These are phyloP conservation scores for Neofusicoccum laricinum DNA, from an alignment of 2,329 filamentous ascomycete species.

Conservation along the genomic window DNA sequence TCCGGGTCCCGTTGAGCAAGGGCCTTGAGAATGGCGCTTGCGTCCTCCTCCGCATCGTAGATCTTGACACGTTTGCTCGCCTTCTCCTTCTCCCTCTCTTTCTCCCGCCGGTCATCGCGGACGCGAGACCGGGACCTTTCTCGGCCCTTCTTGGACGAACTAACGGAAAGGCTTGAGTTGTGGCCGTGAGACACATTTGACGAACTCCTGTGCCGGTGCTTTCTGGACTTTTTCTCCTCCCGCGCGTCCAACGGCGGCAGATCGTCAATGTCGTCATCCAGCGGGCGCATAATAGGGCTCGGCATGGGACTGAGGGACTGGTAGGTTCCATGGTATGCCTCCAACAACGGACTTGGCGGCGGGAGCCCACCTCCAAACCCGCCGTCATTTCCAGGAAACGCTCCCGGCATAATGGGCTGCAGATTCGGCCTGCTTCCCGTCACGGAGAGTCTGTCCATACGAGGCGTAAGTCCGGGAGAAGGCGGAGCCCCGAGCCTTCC, in stretches of 20 bases:
- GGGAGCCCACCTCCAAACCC: constrained; percentile 43
- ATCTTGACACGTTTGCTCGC: constrained; percentile 62
- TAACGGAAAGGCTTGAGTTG: constrained; percentile 32
- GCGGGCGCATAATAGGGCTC: constrained; percentile 65
- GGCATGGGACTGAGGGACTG: constrained; percentile 95
- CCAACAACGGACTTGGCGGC: constrained; percentile 79
- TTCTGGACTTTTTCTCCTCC: constrained; percentile 13
- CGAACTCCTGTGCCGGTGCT: constrained; percentile 16
- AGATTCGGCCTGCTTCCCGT: constrained; percentile 44
- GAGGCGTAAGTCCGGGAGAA: constrained; percentile 33
- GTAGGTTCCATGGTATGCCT: constrained; percentile 91
- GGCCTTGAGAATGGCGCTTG: constrained; percentile 70
- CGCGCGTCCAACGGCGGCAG: constrained; percentile 33
- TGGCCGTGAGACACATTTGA: constrained; percentile 28
- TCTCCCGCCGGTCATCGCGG: constrained; percentile 30
- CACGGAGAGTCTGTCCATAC: constrained; percentile 48
- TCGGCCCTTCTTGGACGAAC: constrained; percentile 29
- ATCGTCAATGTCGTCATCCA: constrained; percentile 50
- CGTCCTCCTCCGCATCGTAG: constrained; percentile 80
- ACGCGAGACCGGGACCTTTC: constrained; percentile 20
- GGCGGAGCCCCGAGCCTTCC: constrained; percentile 29
- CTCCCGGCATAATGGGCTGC: constrained; percentile 34
- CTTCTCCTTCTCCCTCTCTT: constrained; percentile 41
- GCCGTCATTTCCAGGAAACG: constrained; percentile 23
- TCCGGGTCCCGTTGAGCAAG: constrained; percentile 61